Conservation (phyloP, 2,329 filamentous ascomycete genomes). For the Thelonectria olida region DNA sequence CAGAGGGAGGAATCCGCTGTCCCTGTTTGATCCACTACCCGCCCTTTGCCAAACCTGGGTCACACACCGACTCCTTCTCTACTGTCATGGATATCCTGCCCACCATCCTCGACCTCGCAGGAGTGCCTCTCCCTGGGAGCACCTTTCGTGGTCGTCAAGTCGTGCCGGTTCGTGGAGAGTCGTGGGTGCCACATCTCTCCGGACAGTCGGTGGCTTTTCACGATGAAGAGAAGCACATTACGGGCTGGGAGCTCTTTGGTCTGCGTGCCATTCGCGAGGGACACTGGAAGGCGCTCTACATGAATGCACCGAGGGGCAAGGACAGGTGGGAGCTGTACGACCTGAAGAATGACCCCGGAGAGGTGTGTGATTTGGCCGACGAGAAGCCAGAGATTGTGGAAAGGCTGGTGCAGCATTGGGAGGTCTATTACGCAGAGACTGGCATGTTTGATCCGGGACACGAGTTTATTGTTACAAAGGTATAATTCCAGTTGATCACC, state of each 20-base stretch:
- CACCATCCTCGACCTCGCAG: conserved; percentile 56
- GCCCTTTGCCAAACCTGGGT: conserved; percentile 22
- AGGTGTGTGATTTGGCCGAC: conserved; percentile 5
- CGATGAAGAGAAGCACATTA: conserved; percentile 38
- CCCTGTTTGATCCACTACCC: conserved; percentile 39
- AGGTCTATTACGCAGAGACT: conserved; percentile 4
- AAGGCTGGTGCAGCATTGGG: conserved; percentile 10
- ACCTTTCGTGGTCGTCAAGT: conserved; percentile 56
- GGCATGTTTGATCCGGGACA: conserved; percentile 17
- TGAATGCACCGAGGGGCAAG: conserved; percentile 42
- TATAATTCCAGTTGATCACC: neutral
- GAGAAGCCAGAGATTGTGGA: neutral
- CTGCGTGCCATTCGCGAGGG: conserved; percentile 61
- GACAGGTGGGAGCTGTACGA: conserved; percentile 25
- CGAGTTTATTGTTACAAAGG: neutral
- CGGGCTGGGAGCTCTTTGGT: conserved; percentile 65
- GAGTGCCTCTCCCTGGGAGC: conserved; percentile 47
- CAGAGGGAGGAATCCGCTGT: conserved; percentile 40
- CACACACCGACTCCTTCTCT: conserved; percentile 36
- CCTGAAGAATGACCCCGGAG: conserved; percentile 10
- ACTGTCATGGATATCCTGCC: conserved; percentile 62
- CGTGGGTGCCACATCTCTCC: conserved; percentile 29
- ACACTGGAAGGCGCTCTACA: conserved; percentile 65
- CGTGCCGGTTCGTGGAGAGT: conserved; percentile 57
- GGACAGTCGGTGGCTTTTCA: conserved; percentile 33